A percentile compares a stretch with the other conserved stretches of the same genome.
Evolutionary conservation across 345 rosid species (phyloP).

Genomic region (Cochlearia excelsa): DNA sequence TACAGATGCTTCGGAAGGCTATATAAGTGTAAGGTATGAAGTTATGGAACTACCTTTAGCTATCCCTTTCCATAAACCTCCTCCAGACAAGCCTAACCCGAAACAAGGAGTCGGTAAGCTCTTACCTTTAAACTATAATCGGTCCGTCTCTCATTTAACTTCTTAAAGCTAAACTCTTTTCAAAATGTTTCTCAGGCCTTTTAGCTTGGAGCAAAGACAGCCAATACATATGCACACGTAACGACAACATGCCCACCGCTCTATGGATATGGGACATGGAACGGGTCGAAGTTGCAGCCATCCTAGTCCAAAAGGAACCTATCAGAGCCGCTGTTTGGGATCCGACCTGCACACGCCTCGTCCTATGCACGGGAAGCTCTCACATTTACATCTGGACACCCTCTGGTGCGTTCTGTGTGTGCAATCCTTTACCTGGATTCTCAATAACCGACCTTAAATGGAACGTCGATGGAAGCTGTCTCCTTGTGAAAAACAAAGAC

Average conservation of each 20-base stretch:
- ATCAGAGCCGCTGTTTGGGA: constrained; percentile 87
- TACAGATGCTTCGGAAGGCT: constrained; percentile 68
- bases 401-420: constrained; percentile 84
- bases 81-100: constrained; percentile 84
- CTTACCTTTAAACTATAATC: constrained; percentile 6
- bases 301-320: constrained; percentile 88
- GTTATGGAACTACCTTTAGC: constrained; percentile 72
- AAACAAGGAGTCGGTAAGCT: constrained; percentile 92
- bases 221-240: constrained; percentile 77
- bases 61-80: constrained; percentile 84
- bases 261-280: constrained; percentile 95
- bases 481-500: constrained; percentile 89
- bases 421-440: constrained; percentile 71
- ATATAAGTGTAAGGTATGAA: constrained; percentile 70
- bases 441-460: constrained; percentile 74
- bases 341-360: constrained; percentile 75
- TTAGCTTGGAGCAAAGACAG: constrained; percentile 95
- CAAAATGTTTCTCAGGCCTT: constrained; percentile 51
- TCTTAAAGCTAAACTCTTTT: constrained; percentile 11
- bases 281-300: constrained; percentile 81
- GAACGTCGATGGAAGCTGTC: constrained; percentile 89
- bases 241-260: constrained; percentile 85
- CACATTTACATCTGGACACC: constrained; percentile 96
- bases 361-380: constrained; percentile 83
- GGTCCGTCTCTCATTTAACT: not conserved